Evolutionary conservation across 2,329 filamentous ascomycete genomes (phyloP).

Genomic region (Calonectria pauciramosa): DNA sequence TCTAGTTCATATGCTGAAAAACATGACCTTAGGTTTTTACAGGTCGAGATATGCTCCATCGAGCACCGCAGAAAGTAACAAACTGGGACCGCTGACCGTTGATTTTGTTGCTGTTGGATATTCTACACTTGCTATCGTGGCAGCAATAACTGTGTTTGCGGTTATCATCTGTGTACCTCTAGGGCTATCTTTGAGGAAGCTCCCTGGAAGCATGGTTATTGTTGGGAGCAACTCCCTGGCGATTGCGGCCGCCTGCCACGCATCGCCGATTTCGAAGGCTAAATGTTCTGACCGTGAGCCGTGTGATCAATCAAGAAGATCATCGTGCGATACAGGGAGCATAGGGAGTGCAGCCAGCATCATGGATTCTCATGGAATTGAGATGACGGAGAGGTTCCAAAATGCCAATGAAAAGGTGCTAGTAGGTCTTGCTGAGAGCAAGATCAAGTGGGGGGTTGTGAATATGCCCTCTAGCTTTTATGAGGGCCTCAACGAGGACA

Average conservation of each 20-base stretch:
- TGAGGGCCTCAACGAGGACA: not conserved
- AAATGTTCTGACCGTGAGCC: not conserved
- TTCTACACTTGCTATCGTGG: not conserved
- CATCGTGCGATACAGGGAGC: not conserved
- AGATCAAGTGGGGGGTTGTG: constrained; percentile 1
- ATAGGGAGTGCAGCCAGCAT: not conserved
- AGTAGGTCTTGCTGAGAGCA: not conserved
- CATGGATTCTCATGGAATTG: not conserved
- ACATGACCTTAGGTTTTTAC: not conserved
- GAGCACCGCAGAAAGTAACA: not conserved
- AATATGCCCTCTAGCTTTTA: not conserved
- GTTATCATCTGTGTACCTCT: not conserved
- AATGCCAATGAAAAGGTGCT: not conserved
- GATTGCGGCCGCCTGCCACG: constrained; percentile 7
- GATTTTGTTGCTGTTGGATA: constrained; percentile 4
- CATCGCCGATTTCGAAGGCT: not conserved
- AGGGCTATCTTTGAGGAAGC: not conserved
- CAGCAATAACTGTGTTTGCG: not conserved
- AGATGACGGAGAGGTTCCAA: not conserved
- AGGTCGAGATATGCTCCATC: not conserved
- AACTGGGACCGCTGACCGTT: not conserved
- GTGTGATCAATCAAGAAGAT: not conserved
- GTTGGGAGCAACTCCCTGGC: constrained; percentile 8
- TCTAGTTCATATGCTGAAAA: not conserved
- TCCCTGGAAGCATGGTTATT: not conserved